Conservation (phyloP, 148 eudicot genomes). For the Polygonum maritimum region DNA sequence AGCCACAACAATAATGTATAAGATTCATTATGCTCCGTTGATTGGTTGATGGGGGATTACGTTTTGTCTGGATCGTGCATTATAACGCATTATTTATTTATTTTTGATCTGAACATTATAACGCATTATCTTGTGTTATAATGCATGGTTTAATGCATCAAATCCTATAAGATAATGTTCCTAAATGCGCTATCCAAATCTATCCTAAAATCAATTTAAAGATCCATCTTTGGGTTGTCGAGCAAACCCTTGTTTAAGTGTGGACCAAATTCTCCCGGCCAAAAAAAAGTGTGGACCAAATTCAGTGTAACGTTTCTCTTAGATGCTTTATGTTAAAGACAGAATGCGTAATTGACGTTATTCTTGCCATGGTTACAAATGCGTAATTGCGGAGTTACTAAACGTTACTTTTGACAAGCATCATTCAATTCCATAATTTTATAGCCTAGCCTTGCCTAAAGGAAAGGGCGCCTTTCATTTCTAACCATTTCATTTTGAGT, state of each 20-base stretch:
- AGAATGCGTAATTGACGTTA: no score
- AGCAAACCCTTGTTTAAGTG: not conserved
- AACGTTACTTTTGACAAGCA: not conserved
- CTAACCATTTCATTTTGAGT: not conserved
- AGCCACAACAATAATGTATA: not conserved
- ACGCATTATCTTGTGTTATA: no score
- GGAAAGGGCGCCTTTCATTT: not conserved
- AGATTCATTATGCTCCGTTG: not conserved
- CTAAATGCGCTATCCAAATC: no score
- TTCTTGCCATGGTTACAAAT: not conserved
- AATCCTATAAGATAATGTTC: no score
- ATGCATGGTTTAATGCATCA: no score
- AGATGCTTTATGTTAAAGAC: not conserved
- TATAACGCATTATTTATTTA: no score
- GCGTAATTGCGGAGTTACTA: not conserved
- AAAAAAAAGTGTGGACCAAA: no score
- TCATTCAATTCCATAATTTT: not conserved
- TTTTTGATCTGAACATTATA: no score
- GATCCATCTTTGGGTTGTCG: not conserved
- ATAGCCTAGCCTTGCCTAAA: not conserved
- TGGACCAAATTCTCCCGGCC: not conserved
- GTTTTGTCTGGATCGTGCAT: no score
- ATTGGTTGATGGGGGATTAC: no score
- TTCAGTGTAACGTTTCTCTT: not conserved
- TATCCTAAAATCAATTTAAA: no score